Evolutionary conservation across 352 stramenopile genomes (phyloP).

Genomic region (Phytophthora fragariaefolia): DNA sequence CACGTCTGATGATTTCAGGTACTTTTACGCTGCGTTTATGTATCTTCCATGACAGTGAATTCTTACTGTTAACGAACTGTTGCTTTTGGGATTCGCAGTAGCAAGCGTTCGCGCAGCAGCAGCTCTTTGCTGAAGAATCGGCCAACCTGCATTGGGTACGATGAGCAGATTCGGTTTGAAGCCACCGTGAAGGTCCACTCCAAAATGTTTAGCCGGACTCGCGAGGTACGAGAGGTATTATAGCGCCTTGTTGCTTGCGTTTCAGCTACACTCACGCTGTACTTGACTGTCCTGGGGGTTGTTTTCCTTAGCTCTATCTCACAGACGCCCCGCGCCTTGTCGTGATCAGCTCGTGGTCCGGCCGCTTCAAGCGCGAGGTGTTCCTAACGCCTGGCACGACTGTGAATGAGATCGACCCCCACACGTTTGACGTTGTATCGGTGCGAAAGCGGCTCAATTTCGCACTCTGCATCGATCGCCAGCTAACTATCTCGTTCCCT

Average conservation of each 20-base stretch:
- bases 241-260: too few species aligned
- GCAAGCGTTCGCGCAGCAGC: conserved; percentile 65
- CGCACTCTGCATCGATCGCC: too few species aligned
- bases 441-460: too few species aligned
- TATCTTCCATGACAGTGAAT: background rate
- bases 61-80: conserved; percentile 1
- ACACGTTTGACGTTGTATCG: conserved; percentile 82
- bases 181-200: conserved; percentile 79
- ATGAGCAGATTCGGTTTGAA: conserved; percentile 76
- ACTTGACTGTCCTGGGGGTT: too few species aligned
- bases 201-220: conserved; percentile 81
- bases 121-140: conserved; percentile 62
- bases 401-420: conserved; percentile 69
- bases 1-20: conserved; percentile 72
- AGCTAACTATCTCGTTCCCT: conserved; percentile 8
- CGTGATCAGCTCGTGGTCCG: conserved; percentile 70
- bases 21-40: background rate
- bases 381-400: conserved; percentile 67
- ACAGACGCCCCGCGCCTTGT: conserved; percentile 76
- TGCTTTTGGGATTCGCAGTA: conserved; percentile 17
- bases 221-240: conserved; percentile 48
- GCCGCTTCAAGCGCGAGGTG: conserved; percentile 78
- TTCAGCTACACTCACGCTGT: background rate
- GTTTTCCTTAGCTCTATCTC: conserved; percentile 57
- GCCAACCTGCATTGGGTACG: conserved; percentile 64